Percentiles rank a stretch among this genome's conserved stretches.
Evolutionary conservation across 345 rosid genomes (phyloP).

Genomic region (Camelina laxa): DNA sequence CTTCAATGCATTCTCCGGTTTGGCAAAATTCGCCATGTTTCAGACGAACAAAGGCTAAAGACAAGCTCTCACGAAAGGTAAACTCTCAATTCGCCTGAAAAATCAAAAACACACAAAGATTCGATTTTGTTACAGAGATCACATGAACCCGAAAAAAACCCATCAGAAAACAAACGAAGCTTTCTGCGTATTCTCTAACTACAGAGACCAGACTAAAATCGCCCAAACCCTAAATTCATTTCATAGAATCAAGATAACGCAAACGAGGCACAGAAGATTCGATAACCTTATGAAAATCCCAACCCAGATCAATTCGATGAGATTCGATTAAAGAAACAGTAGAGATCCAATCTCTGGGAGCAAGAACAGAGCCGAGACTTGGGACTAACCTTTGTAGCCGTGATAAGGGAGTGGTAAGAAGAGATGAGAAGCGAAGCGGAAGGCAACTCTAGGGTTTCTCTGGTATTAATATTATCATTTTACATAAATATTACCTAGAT

Average conservation of each 20-base stretch:
- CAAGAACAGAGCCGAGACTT: neutral
- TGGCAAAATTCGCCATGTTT: conserved; percentile 74
- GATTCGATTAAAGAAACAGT: conserved; percentile 6
- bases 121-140: conserved; percentile 8
- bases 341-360: conserved; percentile 28
- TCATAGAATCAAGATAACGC: neutral
- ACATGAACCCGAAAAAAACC: neutral
- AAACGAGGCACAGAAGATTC: conserved; percentile 25
- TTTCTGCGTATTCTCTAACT: neutral
- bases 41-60: conserved; percentile 27
- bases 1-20: conserved; percentile 91
- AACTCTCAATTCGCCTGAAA: conserved; percentile 35
- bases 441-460: conserved; percentile 43
- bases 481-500: conserved; percentile 25
- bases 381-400: conserved; percentile 43
- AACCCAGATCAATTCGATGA: conserved; percentile 17
- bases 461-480: conserved; percentile 35
- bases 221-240: conserved; percentile 34
- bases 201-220: conserved; percentile 11
- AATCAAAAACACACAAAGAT: neutral
- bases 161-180: neutral
- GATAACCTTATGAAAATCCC: conserved; percentile 14
- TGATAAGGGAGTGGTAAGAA: conserved; percentile 27
- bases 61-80: conserved; percentile 5
- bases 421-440: neutral